A percentile compares a stretch with the other conserved stretches of the same genome.
Evolutionary conservation across 106 monocot genomes (phyloP).

Genomic region (Triglochin maritima): DNA sequence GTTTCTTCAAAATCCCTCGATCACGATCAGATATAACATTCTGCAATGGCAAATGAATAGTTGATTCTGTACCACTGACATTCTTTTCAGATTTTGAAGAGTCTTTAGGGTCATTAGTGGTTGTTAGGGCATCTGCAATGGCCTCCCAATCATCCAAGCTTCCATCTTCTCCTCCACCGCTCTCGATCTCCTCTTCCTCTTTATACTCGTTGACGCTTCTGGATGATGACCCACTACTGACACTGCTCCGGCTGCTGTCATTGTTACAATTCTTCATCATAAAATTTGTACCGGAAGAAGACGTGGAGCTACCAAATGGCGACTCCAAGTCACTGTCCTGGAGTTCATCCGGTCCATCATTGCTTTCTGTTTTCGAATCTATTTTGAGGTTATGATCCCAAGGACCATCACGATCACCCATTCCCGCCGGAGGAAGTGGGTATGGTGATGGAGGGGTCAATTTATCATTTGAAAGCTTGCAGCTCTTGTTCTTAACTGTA

Average conservation of each 20-base stretch:
- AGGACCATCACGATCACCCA: neutral
- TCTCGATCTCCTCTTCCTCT: conserved; percentile 4
- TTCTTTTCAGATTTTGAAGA: conserved; percentile 2
- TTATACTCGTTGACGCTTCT: conserved; percentile 2
- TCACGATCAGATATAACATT: neutral
- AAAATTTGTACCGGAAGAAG: neutral
- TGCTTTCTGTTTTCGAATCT: neutral
- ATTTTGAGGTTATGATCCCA: neutral
- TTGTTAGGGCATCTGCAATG: conserved; percentile 1
- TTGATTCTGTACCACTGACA: neutral
- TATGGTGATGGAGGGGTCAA: neutral
- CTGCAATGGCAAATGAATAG: neutral
- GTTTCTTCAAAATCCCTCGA: conserved; percentile 9
- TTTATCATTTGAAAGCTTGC: conserved; percentile 2
- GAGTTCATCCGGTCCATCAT: neutral
- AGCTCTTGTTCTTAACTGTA: conserved; percentile 17
- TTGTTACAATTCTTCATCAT: conserved; percentile 1
- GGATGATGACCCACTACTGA: conserved; percentile 3
- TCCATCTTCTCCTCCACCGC: conserved; percentile 1
- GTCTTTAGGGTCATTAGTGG: neutral
- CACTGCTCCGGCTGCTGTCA: neutral
- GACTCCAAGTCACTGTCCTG: conserved; percentile 1
- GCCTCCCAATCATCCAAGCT: conserved; percentile 11
- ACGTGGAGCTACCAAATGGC: conserved; percentile 7
- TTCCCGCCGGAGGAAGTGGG: neutral